Evolutionary conservation across 2,329 filamentous ascomycete genomes (phyloP), one percentile per base, ranked within the genome.

Genomic region (Botrytis byssoidea): DNA sequence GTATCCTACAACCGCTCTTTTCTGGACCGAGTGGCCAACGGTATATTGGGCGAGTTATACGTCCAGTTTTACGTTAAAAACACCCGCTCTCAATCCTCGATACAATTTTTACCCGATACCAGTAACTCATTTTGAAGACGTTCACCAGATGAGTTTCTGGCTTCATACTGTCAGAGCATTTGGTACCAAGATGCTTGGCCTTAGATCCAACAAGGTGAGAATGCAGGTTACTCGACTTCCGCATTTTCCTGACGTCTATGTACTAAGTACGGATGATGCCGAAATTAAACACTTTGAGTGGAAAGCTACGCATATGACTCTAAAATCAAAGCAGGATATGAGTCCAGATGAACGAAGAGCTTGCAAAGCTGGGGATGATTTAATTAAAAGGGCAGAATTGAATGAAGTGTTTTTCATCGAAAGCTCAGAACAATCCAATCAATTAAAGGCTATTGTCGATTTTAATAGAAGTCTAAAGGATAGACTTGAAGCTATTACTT

Each of bases 61-160:
- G 40, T 42, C 66, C 6, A 69, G 44, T 42, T 6, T 69, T 16
- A 7, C 57, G 8, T 40, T 69, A 25, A 69, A 57, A 57, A 42
- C n/a, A 16, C 66, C 66, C 20, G 12, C 20, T 22, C 48, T 69
- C 18, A 42, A 9, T 8, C 12, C 66, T 8, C 35, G n/a, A 7
- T 57, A 57, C 37, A 20, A 25, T n/a, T 69, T 57, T 32, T 69
- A 69, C 37, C 66, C 66, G 7, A 40, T 69, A 32, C 66, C 66
- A 32, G 35, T 69, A 32, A 44, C 7, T 4, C 48, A 69, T 57
- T 42, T 57, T 18, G 66, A 69, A 59, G 48, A 69, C 29, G 48
- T 69, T 69, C 66, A 69, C 20, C 66, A 69, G 37, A 42, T 57
- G 20, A 3, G 9, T 57, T 69, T 69, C 18, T 69, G 66, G 66